Percentiles rank a stretch among this genome's conserved stretches.
Evolutionary conservation across 176 grass and related monocot species (phyloP).

Genomic region (Musa beccarii): DNA sequence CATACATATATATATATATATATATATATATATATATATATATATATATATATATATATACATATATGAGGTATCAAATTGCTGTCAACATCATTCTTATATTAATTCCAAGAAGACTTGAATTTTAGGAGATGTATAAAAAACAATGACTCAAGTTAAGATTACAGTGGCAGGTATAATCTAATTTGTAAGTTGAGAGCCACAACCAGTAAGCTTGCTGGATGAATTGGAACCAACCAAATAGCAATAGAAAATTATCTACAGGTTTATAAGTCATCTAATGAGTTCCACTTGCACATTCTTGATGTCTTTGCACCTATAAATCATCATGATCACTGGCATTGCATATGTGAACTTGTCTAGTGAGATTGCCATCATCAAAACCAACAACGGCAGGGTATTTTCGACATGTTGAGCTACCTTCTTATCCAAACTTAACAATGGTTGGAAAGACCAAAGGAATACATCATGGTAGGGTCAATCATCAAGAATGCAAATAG

Average conservation of each 20-base stretch:
- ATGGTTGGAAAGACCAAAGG: neutral
- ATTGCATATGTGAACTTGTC: no score
- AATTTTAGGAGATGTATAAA: neutral
- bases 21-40: neutral
- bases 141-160: neutral
- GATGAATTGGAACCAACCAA: neutral
- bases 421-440: neutral
- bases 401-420: neutral
- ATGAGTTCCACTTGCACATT: no score
- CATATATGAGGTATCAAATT: neutral
- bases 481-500: no score
- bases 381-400: neutral
- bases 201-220: neutral
- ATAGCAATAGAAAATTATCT: neutral
- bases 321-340: no score
- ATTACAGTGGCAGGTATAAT: neutral
- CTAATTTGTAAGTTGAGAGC: neutral
- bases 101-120: neutral
- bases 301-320: no score
- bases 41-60: no score
- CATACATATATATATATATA: neutral
- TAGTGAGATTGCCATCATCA: neutral
- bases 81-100: neutral
- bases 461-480: neutral
- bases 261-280: no score